Evolutionary conservation across 2,329 filamentous ascomycete species (phyloP).

Genomic region (Verticillium nubilum): DNA sequence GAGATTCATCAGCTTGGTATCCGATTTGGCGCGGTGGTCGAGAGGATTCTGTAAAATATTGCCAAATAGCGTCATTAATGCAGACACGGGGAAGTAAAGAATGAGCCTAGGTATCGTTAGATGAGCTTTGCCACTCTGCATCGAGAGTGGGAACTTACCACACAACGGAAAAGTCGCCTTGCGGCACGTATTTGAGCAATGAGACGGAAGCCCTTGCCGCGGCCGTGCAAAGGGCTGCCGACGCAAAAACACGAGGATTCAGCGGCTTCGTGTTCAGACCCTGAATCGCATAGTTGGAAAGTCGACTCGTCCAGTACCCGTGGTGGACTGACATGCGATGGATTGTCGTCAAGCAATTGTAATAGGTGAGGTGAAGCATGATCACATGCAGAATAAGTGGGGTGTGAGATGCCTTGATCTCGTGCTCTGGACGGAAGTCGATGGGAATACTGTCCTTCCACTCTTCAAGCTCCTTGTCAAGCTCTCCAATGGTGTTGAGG

Average conservation of each 20-base stretch:
- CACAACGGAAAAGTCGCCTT: slow-evolving; percentile 90
- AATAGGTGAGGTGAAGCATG: slow-evolving; percentile 93
- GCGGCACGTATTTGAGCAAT: slow-evolving; percentile 90
- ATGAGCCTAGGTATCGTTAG: slow-evolving; percentile 57
- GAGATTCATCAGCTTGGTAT: slow-evolving; percentile 84
- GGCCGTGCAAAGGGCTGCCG: slow-evolving; percentile 85
- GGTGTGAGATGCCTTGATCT: slow-evolving; percentile 89
- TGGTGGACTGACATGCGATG: slow-evolving; percentile 98
- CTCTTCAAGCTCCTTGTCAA: slow-evolving; percentile 82
- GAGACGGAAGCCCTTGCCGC: slow-evolving; percentile 91
- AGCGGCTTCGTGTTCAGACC: slow-evolving; percentile 85
- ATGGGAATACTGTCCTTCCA: slow-evolving; percentile 97
- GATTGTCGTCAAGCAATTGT: slow-evolving; percentile 95
- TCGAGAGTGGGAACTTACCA: slow-evolving; percentile 58
- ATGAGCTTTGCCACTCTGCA: slow-evolving; percentile 20
- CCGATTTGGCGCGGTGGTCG: slow-evolving; percentile 80
- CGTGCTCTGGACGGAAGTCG: slow-evolving; percentile 94
- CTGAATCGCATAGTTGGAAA: slow-evolving; percentile 93
- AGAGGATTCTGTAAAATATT: slow-evolving; percentile 95
- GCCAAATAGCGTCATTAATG: slow-evolving; percentile 89
- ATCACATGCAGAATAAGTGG: slow-evolving; percentile 93
- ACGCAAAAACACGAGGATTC: slow-evolving; percentile 92
- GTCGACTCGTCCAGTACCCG: slow-evolving; percentile 92
- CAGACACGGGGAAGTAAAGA: slow-evolving; percentile 93
- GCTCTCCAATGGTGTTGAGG: slow-evolving; percentile 89